phyloP scores from a whole-genome alignment of 805 yeast species.

The Naumovozyma baii region DNA sequence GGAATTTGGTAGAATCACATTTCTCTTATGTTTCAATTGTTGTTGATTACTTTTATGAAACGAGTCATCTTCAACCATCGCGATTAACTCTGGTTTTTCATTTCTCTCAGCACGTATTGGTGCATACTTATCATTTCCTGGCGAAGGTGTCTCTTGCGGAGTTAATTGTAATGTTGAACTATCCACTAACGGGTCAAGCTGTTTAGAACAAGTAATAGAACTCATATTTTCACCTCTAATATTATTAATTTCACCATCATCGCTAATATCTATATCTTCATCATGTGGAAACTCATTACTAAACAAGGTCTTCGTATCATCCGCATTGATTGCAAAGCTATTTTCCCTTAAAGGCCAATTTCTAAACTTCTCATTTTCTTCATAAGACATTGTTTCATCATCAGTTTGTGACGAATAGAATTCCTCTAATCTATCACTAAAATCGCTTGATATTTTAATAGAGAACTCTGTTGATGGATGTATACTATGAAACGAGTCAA shows the following conservation, averaged over 20 bases:
- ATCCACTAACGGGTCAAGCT: background rate
- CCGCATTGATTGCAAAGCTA: constrained; percentile 12
- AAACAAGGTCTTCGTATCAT: constrained; percentile 21
- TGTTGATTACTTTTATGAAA: background rate
- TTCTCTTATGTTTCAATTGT: background rate
- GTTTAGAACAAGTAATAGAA: background rate
- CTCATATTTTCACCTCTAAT: background rate
- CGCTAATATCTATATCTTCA: constrained; percentile 14
- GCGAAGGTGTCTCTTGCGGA: too few species aligned
- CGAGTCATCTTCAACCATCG: too few species aligned
- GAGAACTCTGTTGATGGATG: constrained; percentile 1
- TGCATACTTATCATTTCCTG: too few species aligned
- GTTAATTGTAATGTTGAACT: background rate
- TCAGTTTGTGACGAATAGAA: constrained; percentile 11
- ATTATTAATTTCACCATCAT: constrained; percentile 6
- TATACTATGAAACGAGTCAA: background rate
- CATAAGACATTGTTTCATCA: constrained; percentile 11
- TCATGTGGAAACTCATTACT: constrained; percentile 15
- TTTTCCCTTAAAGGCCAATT: constrained; percentile 20
- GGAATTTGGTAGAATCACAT: background rate
- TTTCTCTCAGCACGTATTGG: too few species aligned
- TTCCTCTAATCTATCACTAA: constrained; percentile 7
- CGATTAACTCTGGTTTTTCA: too few species aligned
- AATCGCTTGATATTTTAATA: constrained; percentile 11
- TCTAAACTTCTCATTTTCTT: constrained; percentile 12